Conservation (phyloP, 345 rosid species). For the Euphorbia peplus region DNA sequence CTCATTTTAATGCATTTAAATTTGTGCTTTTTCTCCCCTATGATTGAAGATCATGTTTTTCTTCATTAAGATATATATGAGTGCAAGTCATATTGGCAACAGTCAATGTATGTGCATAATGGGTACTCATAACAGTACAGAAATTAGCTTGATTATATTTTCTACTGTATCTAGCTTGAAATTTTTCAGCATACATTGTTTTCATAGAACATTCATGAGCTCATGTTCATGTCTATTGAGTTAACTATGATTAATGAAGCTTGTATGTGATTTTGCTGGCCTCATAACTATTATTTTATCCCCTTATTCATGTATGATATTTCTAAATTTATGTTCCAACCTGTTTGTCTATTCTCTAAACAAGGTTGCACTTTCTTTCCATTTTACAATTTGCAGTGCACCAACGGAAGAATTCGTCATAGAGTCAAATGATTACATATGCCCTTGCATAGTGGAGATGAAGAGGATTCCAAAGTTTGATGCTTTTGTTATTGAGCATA, state of each 20-base stretch:
- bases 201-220: not conserved
- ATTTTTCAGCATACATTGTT: too few species aligned
- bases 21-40: not conserved
- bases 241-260: slow-evolving; percentile 1
- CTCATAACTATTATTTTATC: not conserved
- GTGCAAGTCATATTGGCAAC: not conserved
- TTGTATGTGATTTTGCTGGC: not conserved
- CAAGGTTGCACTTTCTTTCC: not conserved
- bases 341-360: slow-evolving; percentile 1
- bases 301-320: slow-evolving; percentile 6
- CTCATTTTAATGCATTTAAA: slow-evolving; percentile 10
- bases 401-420: slow-evolving; percentile 46
- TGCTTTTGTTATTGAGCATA: slow-evolving; percentile 63
- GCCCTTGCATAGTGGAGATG: slow-evolving; percentile 62
- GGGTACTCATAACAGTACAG: not conserved
- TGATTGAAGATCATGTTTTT: not conserved
- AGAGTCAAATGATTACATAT: slow-evolving; percentile 37
- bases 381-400: slow-evolving; percentile 49
- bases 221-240: not conserved
- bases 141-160: too few species aligned
- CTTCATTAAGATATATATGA: not conserved
- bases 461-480: slow-evolving; percentile 64
- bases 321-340: slow-evolving; percentile 4
- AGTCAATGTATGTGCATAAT: not conserved
- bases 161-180: too few species aligned